phyloP scores from a whole-genome alignment of 306 rosid species.

The Sicyos edulis region DNA sequence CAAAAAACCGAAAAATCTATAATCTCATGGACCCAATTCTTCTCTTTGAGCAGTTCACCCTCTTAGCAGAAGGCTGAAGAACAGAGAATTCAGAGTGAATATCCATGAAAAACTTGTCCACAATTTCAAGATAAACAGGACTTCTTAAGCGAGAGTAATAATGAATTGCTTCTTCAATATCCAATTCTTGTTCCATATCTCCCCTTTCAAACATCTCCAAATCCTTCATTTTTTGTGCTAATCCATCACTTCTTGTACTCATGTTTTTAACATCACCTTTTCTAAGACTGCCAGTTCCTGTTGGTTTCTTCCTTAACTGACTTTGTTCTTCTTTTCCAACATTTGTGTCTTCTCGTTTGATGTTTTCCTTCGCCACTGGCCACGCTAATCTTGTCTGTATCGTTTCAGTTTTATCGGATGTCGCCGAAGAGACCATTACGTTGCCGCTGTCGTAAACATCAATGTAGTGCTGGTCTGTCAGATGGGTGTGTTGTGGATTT shows the following conservation, averaged over 20 bases:
- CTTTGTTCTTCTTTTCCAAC: slow-evolving; percentile 28
- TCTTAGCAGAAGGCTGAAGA: slow-evolving; percentile 38
- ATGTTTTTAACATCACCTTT: slow-evolving; percentile 36
- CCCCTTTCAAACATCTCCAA: no score
- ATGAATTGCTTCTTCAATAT: no score
- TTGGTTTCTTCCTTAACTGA: slow-evolving; percentile 30
- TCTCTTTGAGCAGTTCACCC: slow-evolving; percentile 38
- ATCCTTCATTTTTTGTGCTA: no score
- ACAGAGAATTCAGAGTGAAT: slow-evolving; percentile 51
- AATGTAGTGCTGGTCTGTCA: slow-evolving; percentile 46
- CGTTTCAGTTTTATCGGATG: no score
- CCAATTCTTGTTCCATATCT: no score
- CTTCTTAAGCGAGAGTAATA: slow-evolving; percentile 21
- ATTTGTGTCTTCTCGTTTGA: slow-evolving; percentile 32
- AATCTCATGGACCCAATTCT: no score
- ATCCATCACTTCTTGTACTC: slow-evolving; percentile 6
- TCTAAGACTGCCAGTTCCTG: no score
- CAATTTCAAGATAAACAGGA: slow-evolving; percentile 68
- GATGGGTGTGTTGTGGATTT: no score
- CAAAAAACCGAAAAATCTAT: no score
- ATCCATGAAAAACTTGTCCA: slow-evolving; percentile 75
- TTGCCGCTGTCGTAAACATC: slow-evolving; percentile 52
- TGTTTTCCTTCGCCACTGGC: slow-evolving; percentile 22
- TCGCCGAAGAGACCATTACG: no score
- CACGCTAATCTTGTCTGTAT: no score